These are phyloP conservation scores for Amyloporia xantha DNA, from an alignment of 768 basidiomycete genomes.

Conservation along the genomic window DNA sequence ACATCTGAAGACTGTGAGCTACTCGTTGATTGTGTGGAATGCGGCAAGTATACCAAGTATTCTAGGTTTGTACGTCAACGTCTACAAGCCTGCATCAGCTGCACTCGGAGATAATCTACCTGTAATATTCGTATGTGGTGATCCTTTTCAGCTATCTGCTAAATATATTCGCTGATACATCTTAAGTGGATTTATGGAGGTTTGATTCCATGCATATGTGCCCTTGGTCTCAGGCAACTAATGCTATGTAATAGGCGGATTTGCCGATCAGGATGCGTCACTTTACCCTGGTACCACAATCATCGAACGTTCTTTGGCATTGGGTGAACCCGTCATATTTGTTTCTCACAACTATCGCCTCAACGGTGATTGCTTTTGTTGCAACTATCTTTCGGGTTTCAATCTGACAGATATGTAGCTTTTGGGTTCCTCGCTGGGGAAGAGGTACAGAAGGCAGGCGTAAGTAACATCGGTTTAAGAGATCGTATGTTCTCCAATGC, in stretches of 20 bases:
- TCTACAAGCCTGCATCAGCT: not conserved
- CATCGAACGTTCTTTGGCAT: conserved; percentile 29
- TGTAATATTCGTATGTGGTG: not conserved
- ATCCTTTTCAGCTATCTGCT: not conserved
- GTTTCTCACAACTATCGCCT: conserved; percentile 46
- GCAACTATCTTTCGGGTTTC: not conserved
- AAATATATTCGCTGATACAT: not conserved
- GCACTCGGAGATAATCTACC: not conserved
- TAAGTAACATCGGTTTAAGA: conserved; percentile 40
- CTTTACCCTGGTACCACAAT: not conserved
- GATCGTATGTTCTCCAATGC: conserved; percentile 30
- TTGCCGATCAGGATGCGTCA: not conserved
- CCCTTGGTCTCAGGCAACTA: not conserved
- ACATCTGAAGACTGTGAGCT: not conserved
- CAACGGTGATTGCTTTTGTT: not conserved
- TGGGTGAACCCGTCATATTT: conserved; percentile 40
- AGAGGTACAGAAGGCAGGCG: conserved; percentile 30
- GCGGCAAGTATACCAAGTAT: not conserved
- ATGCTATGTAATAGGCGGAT: not conserved
- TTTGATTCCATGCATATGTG: not conserved
- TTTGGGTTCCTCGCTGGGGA: conserved; percentile 35
- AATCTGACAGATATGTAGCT: conserved; percentile 12
- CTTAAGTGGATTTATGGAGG: not conserved
- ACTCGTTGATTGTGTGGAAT: not conserved
- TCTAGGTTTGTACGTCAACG: conserved; percentile 1